Base-by-base conservation (phyloP, 1,139 yeast genomes). In the Hemisphaericaspora xylofermentans region DNA sequence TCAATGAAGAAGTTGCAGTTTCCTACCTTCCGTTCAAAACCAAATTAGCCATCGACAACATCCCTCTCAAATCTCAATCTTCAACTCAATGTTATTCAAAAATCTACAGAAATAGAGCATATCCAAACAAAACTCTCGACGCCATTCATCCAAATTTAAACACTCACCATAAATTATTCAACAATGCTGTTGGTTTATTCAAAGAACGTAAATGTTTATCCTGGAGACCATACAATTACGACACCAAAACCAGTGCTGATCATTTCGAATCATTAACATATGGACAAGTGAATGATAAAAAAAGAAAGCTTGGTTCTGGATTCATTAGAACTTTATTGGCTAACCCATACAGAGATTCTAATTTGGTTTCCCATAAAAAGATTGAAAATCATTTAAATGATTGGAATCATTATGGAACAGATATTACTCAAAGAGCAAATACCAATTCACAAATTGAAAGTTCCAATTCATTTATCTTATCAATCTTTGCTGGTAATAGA, bases 401-500 rank as follows among this genome's bases (percentile, higher is more conserved):
- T 30, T 61, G 58, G 49, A 15, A 40, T 8, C 40, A 22, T 3
- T 64, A 53, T 40, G 53, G 54, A 27, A 43, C 36, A 4, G 17
- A 24, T 6, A 24, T 36, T 31, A 7, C 16, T 14, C 31, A 28
- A 28, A 13, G 31, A 13, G 33, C 33, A 6, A 47, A 49, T 33
- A 19, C 26, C 2, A 40, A 48, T 32, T 32, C 33, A 19, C 42
- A 40, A 31, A 39, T 47, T 38, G 52, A 42, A 38, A 40, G 49
- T n/a, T 42, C 38, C 25, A 36, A 60, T 13, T 54, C 69, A 6
- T 67, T 67, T 41, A 49, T 67, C 15, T 56, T 67, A n/a, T 57
- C 71, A 7, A 53, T 68, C 17, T 66, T 61, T 41, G 57, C 69
- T 1, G 57, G 63, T 34, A 68, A 67, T 44, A 50, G 71, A 18